These are phyloP conservation scores for Gentiana dahurica DNA, from an alignment of 257 asterid species.

Conservation along the genomic window DNA sequence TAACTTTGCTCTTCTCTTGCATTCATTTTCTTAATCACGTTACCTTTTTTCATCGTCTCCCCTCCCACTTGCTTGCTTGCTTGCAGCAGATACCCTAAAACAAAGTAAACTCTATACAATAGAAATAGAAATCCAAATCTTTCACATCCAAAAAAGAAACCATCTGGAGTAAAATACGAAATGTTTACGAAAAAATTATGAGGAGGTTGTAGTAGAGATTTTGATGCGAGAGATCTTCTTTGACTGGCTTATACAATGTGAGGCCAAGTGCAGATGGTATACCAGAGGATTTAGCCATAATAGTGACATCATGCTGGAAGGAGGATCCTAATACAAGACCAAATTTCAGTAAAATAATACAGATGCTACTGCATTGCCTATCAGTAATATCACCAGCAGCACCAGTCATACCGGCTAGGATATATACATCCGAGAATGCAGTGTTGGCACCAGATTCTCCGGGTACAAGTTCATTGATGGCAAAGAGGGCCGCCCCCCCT, in stretches of 20 bases:
- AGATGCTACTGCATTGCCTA: conserved; percentile 78
- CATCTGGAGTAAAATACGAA: too few species aligned
- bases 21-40: too few species aligned
- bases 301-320: conserved; percentile 93
- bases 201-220: too few species aligned
- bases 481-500: conserved; percentile 45
- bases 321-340: conserved; percentile 87
- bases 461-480: conserved; percentile 84
- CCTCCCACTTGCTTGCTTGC: too few species aligned
- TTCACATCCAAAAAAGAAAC: too few species aligned
- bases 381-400: conserved; percentile 59
- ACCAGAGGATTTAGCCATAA: conserved; percentile 57
- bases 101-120: too few species aligned
- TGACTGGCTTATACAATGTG: conserved; percentile 42
- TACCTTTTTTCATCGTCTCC: too few species aligned
- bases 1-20: conserved; percentile 13
- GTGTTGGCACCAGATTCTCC: conserved; percentile 89
- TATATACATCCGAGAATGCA: conserved; percentile 48
- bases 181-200: too few species aligned
- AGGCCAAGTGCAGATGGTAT: conserved; percentile 86
- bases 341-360: conserved; percentile 80
- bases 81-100: too few species aligned
- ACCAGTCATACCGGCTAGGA: conserved; percentile 45
- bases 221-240: too few species aligned
- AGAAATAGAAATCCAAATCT: too few species aligned